A percentile compares a stretch with the other conserved stretches of the same genome.
Conservation (phyloP, 768 basidiomycete genomes). For the Boletus rex-veris region DNA sequence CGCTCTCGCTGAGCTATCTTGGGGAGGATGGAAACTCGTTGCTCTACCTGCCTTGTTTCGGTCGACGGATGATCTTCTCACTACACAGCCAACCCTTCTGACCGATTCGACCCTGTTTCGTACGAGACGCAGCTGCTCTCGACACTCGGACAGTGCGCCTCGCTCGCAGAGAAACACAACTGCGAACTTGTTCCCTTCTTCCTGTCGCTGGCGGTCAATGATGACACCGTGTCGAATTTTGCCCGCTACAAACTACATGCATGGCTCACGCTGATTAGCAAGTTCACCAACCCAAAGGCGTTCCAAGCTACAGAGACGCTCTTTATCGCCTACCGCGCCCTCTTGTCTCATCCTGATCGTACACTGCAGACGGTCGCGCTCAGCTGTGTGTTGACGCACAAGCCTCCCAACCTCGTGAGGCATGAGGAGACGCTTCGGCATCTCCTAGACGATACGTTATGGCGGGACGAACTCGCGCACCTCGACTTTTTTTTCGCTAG, state of each 20-base stretch:
- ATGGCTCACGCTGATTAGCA: constrained; percentile 85
- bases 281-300: constrained; percentile 92
- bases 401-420: constrained; percentile 49
- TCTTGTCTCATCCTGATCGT: constrained; percentile 83
- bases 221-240: constrained; percentile 37
- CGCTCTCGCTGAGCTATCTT: no score
- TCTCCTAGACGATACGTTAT: constrained; percentile 80
- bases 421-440: constrained; percentile 63
- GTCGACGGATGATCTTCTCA: no score
- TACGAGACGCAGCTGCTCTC: constrained; percentile 82
- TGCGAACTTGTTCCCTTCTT: constrained; percentile 87
- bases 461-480: constrained; percentile 82
- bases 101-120: no score
- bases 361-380: constrained; percentile 72
- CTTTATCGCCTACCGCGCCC: constrained; percentile 59
- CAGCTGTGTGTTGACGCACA: constrained; percentile 80
- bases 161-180: constrained; percentile 81
- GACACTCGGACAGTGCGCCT: constrained; percentile 62
- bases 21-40: no score
- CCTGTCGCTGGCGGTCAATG: constrained; percentile 43
- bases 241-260: constrained; percentile 60
- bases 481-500: constrained; percentile 60
- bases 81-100: no score
- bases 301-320: constrained; percentile 66
- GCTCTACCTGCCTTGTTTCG: no score